Conservation (phyloP, 257 asterid genomes). For the Ilex aquifolium region DNA sequence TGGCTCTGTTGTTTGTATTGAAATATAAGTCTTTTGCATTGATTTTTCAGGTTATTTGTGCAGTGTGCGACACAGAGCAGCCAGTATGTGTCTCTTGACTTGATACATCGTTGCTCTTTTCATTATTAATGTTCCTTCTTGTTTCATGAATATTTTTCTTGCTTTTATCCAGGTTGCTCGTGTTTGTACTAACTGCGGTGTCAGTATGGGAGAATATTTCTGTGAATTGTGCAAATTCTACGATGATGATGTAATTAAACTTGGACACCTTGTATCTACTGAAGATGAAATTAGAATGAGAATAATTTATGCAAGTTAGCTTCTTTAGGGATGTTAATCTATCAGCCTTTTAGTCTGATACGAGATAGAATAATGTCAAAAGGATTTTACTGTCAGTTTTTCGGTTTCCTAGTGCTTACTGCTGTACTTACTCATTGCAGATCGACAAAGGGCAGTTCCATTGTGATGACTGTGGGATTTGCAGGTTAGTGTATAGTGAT, state of each 20-base stretch:
- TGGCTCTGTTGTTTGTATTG: neutral
- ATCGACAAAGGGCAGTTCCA: constrained; percentile 76
- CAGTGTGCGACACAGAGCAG: constrained; percentile 96
- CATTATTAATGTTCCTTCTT: neutral
- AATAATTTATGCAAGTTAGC: neutral
- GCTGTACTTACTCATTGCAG: constrained; percentile 32
- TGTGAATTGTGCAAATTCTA: constrained; percentile 81
- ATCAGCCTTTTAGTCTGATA: neutral
- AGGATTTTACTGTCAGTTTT: neutral
- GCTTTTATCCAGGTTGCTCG: constrained; percentile 55
- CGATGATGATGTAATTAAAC: constrained; percentile 77
- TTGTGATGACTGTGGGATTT: constrained; percentile 93
- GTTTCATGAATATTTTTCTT: neutral
- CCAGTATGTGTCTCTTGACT: constrained; percentile 47
- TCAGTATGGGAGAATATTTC: constrained; percentile 94
- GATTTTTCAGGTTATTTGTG: constrained; percentile 75
- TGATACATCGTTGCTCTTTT: neutral
- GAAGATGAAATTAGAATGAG: neutral
- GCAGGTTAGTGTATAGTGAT: constrained; percentile 61
- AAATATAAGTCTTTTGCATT: neutral
- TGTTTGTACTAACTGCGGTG: constrained; percentile 87
- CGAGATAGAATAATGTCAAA: neutral
- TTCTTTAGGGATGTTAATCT: neutral
- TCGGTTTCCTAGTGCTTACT: constrained; percentile 2
- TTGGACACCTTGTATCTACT: neutral